Evolutionary conservation across 2,329 filamentous ascomycete species (phyloP).

Genomic region (Emericellopsis cladophorae): DNA sequence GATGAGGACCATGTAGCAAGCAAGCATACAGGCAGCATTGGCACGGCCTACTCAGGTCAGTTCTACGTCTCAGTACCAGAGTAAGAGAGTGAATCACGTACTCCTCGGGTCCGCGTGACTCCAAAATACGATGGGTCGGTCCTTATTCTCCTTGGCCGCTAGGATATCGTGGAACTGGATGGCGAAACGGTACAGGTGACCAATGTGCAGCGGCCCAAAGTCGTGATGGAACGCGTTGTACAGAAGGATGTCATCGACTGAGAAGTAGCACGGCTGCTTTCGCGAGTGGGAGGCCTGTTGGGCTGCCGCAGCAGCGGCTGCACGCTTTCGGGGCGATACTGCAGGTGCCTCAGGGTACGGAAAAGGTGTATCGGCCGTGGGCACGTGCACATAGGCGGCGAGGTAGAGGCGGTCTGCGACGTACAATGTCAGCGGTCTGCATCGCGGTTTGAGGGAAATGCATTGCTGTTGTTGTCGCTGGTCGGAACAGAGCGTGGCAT

Average conservation of each 20-base stretch:
- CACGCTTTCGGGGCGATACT: conserved; percentile 29
- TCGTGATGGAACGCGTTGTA: conserved; percentile 99
- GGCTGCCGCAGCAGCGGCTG: conserved; percentile 19
- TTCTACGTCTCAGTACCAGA: not conserved
- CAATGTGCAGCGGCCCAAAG: conserved; percentile 94
- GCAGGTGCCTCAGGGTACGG: conserved; percentile 70
- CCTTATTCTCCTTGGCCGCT: conserved; percentile 80
- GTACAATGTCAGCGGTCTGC: conserved; percentile 1
- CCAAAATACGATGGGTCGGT: conserved; percentile 89
- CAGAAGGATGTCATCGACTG: conserved; percentile 78
- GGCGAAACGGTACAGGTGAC: conserved; percentile 91
- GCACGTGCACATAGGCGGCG: conserved; percentile 76
- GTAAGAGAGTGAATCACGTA: conserved; percentile 28
- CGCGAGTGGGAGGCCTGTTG: conserved; percentile 10
- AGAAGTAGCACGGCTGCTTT: conserved; percentile 78
- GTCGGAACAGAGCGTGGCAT: not conserved
- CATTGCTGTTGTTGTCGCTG: not conserved
- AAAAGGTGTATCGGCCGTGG: conserved; percentile 71
- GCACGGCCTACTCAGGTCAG: conserved; percentile 51
- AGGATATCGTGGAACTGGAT: conserved; percentile 93
- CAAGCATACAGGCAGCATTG: conserved; percentile 88
- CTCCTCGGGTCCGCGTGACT: conserved; percentile 85
- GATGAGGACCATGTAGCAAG: conserved; percentile 97
- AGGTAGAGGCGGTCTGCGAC: conserved; percentile 81
- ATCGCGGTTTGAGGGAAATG: conserved; percentile 4